Conservation (phyloP, 805 yeast genomes). For the Jamesozyma jinghongensis region DNA sequence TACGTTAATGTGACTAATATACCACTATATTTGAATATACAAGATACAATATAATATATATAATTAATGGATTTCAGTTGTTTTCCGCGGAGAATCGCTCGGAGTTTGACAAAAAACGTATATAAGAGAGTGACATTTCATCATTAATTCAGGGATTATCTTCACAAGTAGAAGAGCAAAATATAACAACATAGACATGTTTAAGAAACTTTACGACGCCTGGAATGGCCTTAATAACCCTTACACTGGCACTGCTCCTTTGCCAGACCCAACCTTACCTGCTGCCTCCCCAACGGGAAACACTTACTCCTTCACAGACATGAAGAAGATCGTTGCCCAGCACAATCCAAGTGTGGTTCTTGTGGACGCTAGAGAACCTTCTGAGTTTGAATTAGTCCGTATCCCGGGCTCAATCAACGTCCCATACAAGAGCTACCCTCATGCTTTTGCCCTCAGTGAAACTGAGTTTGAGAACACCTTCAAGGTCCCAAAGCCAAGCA, state of each 20-base stretch:
- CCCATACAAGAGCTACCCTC: constrained; percentile 78
- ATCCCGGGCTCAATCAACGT: constrained; percentile 78
- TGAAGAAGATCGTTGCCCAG: constrained; percentile 37
- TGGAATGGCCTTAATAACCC: constrained; percentile 6
- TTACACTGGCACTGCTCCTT: constrained; percentile 13
- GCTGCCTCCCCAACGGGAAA: constrained; percentile 3
- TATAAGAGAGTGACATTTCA: too few relatives aligned
- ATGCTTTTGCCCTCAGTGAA: constrained; percentile 62
- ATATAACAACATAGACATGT: too few relatives aligned
- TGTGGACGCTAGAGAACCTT: constrained; percentile 83
- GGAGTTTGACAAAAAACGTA: too few relatives aligned
- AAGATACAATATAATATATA: too few relatives aligned
- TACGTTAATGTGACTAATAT: constrained; percentile 37
- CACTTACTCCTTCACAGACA: constrained; percentile 41
- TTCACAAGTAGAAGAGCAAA: too few relatives aligned
- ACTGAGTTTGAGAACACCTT: constrained; percentile 66
- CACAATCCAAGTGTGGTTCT: constrained; percentile 42
- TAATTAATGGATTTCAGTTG: too few relatives aligned
- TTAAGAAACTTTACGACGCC: constrained; percentile 1
- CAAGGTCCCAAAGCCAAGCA: constrained; percentile 64
- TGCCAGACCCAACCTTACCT: neutral
- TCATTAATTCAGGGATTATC: too few relatives aligned
- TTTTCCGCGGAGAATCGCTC: too few relatives aligned
- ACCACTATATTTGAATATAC: neutral
- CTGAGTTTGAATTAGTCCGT: constrained; percentile 56